Conservation (phyloP, 2,329 filamentous ascomycete species). For the Ophiostoma ips region DNA sequence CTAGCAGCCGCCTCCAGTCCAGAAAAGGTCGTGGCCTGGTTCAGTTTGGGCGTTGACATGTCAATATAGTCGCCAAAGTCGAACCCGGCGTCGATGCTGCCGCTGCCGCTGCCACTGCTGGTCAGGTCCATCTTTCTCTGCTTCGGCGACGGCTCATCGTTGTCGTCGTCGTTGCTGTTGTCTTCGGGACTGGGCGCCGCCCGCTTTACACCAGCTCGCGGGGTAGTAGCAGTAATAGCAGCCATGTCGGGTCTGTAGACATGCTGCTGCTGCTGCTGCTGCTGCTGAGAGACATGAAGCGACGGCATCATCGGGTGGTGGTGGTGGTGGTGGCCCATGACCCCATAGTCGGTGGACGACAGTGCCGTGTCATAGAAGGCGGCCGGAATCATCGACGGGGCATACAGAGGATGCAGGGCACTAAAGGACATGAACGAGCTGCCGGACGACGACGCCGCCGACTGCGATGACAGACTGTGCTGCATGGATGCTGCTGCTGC, state of each 20-base stretch:
- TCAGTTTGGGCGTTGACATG: not conserved
- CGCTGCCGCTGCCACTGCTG: not conserved
- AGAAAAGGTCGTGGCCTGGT: too few relatives aligned
- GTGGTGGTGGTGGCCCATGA: too few relatives aligned
- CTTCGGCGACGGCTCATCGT: too few relatives aligned
- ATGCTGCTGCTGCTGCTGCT: too few relatives aligned
- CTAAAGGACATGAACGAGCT: not conserved
- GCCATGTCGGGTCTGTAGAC: too few relatives aligned
- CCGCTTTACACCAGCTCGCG: too few relatives aligned
- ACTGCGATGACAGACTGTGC: not conserved
- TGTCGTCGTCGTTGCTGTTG: too few relatives aligned
- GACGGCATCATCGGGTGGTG: too few relatives aligned
- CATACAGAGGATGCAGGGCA: not conserved
- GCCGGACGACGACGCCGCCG: not conserved
- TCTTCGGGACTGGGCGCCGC: too few relatives aligned
- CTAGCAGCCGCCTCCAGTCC: too few relatives aligned
- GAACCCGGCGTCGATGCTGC: not conserved
- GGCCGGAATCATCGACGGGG: not conserved
- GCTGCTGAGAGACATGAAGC: too few relatives aligned
- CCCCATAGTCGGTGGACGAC: not conserved
- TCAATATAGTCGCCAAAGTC: slow-evolving; percentile 1
- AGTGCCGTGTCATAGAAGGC: not conserved
- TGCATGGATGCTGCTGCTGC: not conserved
- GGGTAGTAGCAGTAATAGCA: too few relatives aligned
- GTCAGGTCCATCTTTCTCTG: not conserved